phyloP scores from a whole-genome alignment of 2,329 filamentous ascomycete species.

The Drechslerella coelobrocha region DNA sequence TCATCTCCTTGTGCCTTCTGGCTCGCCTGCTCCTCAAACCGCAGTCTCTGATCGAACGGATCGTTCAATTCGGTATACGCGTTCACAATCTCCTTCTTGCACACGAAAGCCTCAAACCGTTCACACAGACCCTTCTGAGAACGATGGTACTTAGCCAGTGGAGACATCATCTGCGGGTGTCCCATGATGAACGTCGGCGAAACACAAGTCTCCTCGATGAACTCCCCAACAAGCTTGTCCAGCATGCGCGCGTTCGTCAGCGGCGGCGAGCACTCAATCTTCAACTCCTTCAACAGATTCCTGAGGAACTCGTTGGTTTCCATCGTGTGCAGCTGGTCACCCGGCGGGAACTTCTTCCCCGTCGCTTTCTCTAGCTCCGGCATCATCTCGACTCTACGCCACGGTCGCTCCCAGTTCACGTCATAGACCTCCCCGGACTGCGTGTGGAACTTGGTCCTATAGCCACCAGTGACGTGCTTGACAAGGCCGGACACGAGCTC shows the following conservation, averaged over 20 bases:
- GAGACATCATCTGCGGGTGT: conserved; percentile 89
- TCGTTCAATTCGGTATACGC: conserved; percentile 98
- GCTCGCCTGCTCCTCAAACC: conserved; percentile 91
- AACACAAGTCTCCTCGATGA: conserved; percentile 90
- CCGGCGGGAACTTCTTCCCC: conserved; percentile 91
- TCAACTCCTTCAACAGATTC: conserved; percentile 82
- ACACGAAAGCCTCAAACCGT: conserved; percentile 96
- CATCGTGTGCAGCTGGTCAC: conserved; percentile 84
- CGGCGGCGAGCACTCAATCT: conserved; percentile 86
- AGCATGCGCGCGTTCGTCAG: conserved; percentile 95
- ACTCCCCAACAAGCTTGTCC: conserved; percentile 91
- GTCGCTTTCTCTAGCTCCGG: conserved; percentile 85
- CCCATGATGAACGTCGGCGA: conserved; percentile 91
- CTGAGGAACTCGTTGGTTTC: conserved; percentile 90
- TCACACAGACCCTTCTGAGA: conserved; percentile 83
- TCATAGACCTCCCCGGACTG: conserved; percentile 84
- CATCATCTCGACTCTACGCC: conserved; percentile 95
- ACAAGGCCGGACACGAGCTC: conserved; percentile 89
- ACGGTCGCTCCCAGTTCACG: conserved; percentile 95
- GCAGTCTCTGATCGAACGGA: conserved; percentile 88
- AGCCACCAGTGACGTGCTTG: conserved; percentile 83
- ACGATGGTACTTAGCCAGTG: conserved; percentile 94
- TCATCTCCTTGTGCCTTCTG: conserved; percentile 98
- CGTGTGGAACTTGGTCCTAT: conserved; percentile 79
- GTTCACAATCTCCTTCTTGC: conserved; percentile 96